Conservation (phyloP, 495 filamentous ascomycete species). For the Emericellopsis terricola region DNA sequence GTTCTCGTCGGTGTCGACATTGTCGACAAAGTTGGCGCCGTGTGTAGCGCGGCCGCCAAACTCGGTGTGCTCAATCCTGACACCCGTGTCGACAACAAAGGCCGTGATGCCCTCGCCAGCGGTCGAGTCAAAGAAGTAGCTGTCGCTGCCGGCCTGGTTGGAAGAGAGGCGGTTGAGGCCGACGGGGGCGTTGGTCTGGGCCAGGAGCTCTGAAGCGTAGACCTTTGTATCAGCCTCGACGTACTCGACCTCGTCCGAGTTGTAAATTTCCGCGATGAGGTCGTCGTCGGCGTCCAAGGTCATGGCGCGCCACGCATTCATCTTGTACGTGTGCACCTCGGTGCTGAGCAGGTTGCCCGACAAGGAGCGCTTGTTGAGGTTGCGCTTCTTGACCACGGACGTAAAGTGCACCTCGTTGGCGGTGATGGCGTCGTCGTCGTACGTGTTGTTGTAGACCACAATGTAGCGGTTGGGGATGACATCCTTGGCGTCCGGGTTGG, state of each 20-base stretch:
- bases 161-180: conserved; percentile 26
- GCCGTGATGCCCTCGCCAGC: conserved; percentile 27
- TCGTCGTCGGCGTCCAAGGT: conserved; percentile 28
- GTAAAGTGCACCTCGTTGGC: conserved; percentile 22
- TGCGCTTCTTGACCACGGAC: conserved; percentile 25
- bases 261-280: conserved; percentile 24
- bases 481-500: conserved; percentile 19
- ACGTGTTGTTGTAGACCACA: conserved; percentile 30
- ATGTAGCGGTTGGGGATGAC: conserved; percentile 28
- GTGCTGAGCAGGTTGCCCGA: conserved; percentile 21
- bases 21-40: conserved; percentile 18
- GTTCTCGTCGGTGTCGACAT: conserved; percentile 26
- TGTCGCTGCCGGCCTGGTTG: conserved; percentile 8
- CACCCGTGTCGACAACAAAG: conserved; percentile 32
- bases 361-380: conserved; percentile 22
- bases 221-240: conserved; percentile 28
- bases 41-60: conserved; percentile 26
- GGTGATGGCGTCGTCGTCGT: conserved; percentile 17
- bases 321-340: conserved; percentile 19
- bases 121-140: conserved; percentile 25
- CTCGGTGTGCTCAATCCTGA: conserved; percentile 23
- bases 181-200: conserved; percentile 20
- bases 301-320: conserved; percentile 27
- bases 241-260: conserved; percentile 25
- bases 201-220: conserved; percentile 12